These are phyloP conservation scores for Fusarium tuaranense DNA, from an alignment of 2,329 filamentous ascomycete species.

Conservation along the genomic window DNA sequence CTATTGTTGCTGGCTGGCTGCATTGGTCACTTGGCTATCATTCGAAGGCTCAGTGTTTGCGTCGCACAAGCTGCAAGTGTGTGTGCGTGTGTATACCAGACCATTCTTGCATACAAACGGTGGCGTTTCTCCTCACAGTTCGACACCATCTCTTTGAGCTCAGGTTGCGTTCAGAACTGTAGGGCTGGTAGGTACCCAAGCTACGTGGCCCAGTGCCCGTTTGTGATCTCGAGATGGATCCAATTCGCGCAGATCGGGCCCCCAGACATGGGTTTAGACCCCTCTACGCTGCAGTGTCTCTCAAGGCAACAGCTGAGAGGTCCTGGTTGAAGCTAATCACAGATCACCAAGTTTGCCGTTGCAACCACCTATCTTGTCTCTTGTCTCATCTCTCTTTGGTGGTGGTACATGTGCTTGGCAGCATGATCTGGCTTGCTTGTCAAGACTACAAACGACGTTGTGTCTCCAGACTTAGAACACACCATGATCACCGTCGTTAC, in stretches of 20 bases:
- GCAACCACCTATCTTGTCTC: neutral
- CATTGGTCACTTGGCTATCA: neutral
- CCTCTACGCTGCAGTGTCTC: neutral
- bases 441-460: neutral
- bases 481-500: neutral
- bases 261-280: neutral
- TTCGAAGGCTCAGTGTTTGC: neutral
- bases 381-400: neutral
- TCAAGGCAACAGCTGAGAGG: neutral
- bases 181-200: neutral
- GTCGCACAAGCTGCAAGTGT: neutral
- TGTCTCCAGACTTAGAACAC: neutral
- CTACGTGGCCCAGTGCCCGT: neutral
- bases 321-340: neutral
- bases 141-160: neutral
- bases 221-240: neutral
- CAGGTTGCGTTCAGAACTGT: neutral
- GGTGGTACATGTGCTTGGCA: neutral
- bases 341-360: neutral
- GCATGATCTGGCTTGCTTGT: neutral
- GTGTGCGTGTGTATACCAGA: neutral
- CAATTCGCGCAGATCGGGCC: neutral
- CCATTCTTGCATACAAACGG: neutral
- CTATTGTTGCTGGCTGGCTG: neutral
- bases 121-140: neutral